Evolutionary conservation across 139 green algal genomes (phyloP).

Genomic region (Coelastrella sp.): DNA sequence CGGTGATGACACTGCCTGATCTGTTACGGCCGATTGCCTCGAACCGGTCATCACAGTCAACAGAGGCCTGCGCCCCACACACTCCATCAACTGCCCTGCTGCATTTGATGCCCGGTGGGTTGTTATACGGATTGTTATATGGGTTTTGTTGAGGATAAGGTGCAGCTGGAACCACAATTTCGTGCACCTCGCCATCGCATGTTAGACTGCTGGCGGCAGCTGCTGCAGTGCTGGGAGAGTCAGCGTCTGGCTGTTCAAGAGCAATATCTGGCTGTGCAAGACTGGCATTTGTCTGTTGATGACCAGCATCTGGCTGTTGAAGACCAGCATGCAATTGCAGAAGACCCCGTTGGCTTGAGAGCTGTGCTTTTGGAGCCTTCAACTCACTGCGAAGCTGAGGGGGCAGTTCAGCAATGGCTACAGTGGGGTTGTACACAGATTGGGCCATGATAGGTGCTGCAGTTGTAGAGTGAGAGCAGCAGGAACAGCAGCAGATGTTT

Average conservation of each 20-base stretch:
- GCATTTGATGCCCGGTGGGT: background rate
- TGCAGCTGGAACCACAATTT: background rate
- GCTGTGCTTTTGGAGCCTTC: background rate
- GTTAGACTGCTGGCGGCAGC: background rate
- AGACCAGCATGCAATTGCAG: background rate
- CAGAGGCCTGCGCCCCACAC: background rate
- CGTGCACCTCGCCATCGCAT: conserved; percentile 1
- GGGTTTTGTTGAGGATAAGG: background rate
- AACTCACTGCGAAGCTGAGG: background rate
- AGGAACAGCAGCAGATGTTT: background rate
- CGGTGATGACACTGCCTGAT: background rate
- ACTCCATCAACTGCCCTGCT: background rate
- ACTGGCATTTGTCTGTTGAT: no score
- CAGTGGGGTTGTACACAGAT: background rate
- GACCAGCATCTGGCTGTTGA: background rate
- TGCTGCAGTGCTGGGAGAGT: no score
- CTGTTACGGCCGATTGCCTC: background rate
- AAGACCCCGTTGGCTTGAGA: background rate
- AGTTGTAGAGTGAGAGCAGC: background rate
- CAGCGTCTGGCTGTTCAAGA: no score
- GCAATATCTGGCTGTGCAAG: no score
- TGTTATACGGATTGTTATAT: background rate
- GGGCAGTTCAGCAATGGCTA: background rate
- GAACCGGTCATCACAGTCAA: background rate
- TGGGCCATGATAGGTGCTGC: background rate